A percentile compares a stretch with the other conserved stretches of the same genome.
phyloP scores from a whole-genome alignment of 1,139 yeast genomes.

The Suhomyces bokatorum region DNA sequence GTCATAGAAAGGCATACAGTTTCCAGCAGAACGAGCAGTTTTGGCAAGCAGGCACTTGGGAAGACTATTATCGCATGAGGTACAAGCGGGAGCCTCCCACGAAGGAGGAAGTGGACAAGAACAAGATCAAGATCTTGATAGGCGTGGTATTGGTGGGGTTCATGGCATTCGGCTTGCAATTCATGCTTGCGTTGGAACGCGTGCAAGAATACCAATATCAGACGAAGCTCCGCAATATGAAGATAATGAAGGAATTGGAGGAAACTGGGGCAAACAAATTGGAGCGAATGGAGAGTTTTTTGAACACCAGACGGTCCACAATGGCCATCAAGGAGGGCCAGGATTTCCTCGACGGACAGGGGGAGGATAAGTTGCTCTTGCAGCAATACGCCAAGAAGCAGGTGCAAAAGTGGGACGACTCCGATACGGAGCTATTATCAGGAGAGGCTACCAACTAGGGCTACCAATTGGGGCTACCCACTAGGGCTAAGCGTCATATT shows the following conservation, averaged over 20 bases:
- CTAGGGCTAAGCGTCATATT: neutral
- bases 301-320: constrained; percentile 56
- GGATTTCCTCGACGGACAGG: constrained; percentile 11
- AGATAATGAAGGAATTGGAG: constrained; percentile 47
- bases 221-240: constrained; percentile 40
- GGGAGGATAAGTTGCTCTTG: constrained; percentile 30
- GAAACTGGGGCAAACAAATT: constrained; percentile 42
- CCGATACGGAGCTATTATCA: neutral
- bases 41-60: constrained; percentile 76
- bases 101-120: constrained; percentile 44
- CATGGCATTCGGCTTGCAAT: constrained; percentile 45
- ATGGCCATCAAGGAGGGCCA: constrained; percentile 24
- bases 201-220: constrained; percentile 34
- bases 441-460: neutral
- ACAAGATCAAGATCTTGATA: constrained; percentile 46
- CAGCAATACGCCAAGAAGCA: constrained; percentile 35
- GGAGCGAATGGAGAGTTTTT: constrained; percentile 56
- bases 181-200: constrained; percentile 43
- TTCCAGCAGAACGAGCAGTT: constrained; percentile 47
- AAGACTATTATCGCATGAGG: constrained; percentile 54
- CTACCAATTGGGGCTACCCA: too few species aligned
- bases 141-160: constrained; percentile 44
- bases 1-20: constrained; percentile 34
- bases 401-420: constrained; percentile 22
- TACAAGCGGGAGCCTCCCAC: constrained; percentile 42